Percentiles rank a stretch among this genome's conserved stretches.
Evolutionary conservation across 2,329 filamentous ascomycete species (phyloP).

Genomic region (Teratosphaeria epicoccoides): DNA sequence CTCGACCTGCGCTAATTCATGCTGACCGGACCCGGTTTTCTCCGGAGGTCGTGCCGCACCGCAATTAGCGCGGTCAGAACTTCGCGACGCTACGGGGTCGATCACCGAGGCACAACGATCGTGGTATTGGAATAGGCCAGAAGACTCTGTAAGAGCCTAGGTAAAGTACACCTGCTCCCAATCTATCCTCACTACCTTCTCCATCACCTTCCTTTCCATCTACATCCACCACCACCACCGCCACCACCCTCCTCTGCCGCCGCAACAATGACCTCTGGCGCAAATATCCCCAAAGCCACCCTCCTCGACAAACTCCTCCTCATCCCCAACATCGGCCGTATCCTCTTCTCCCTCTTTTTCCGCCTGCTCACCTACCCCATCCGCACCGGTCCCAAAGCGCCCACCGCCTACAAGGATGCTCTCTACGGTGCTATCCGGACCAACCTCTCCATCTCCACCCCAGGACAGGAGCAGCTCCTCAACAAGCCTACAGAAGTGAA

Average conservation of each 20-base stretch:
- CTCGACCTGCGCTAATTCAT: no score
- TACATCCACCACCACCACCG: neutral
- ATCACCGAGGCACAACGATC: neutral
- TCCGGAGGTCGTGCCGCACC: no score
- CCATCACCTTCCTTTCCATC: neutral
- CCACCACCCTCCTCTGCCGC: neutral
- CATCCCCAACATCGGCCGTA: constrained; percentile 10
- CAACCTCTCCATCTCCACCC: constrained; percentile 11
- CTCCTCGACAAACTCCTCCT: constrained; percentile 2
- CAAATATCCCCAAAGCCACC: neutral
- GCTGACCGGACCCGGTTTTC: no score
- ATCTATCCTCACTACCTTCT: neutral
- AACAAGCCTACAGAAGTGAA: constrained; percentile 21
- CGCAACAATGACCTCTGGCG: neutral
- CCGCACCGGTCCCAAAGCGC: constrained; percentile 21
- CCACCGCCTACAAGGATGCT: constrained; percentile 18
- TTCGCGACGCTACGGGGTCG: no score
- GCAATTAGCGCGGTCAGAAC: no score
- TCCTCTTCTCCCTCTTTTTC: constrained; percentile 23
- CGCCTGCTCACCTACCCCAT: constrained; percentile 27
- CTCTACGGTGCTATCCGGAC: constrained; percentile 17
- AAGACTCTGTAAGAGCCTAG: neutral
- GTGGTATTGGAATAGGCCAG: no score
- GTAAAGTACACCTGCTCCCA: neutral
- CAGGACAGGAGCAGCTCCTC: constrained; percentile 19